These are phyloP conservation scores for Sambucus nigra DNA, from an alignment of 129 eudicot species.

Conservation along the genomic window DNA sequence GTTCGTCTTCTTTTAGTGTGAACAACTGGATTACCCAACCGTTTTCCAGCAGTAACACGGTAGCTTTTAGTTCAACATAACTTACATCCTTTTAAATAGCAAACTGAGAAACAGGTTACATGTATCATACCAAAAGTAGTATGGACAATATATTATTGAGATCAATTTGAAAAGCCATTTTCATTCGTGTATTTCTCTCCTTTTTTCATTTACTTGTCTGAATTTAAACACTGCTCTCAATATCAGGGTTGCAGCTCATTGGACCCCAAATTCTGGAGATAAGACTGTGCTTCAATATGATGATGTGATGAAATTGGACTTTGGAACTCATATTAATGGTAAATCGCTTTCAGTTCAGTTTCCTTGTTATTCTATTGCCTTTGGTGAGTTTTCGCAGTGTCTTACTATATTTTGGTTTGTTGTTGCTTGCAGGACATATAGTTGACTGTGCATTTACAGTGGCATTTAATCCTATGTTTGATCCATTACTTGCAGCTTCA, in stretches of 20 bases:
- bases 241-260: constrained; percentile 98
- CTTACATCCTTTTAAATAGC: too few relatives aligned
- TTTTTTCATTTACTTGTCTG: constrained; percentile 9
- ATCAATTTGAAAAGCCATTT: too few relatives aligned
- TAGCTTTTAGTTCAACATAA: too few relatives aligned
- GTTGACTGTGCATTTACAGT: constrained; percentile 97
- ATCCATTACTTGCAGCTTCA: constrained; percentile 91
- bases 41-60: too few relatives aligned
- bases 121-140: too few relatives aligned
- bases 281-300: constrained; percentile 95
- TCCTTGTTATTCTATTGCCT: not conserved
- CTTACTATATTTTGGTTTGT: not conserved
- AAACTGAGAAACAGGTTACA: too few relatives aligned
- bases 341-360: constrained; percentile 8
- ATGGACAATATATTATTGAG: too few relatives aligned
- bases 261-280: constrained; percentile 99
- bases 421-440: constrained; percentile 65
- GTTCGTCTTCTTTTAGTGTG: too few relatives aligned
- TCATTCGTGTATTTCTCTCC: too few relatives aligned
- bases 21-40: too few relatives aligned
- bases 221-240: not conserved
- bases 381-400: constrained; percentile 6
- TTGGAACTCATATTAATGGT: constrained; percentile 99
- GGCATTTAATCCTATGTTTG: constrained; percentile 94
- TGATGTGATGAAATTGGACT: constrained; percentile 98